phyloP scores from a whole-genome alignment of 164 flowering plant species.

The Cinnamomum micranthum region DNA sequence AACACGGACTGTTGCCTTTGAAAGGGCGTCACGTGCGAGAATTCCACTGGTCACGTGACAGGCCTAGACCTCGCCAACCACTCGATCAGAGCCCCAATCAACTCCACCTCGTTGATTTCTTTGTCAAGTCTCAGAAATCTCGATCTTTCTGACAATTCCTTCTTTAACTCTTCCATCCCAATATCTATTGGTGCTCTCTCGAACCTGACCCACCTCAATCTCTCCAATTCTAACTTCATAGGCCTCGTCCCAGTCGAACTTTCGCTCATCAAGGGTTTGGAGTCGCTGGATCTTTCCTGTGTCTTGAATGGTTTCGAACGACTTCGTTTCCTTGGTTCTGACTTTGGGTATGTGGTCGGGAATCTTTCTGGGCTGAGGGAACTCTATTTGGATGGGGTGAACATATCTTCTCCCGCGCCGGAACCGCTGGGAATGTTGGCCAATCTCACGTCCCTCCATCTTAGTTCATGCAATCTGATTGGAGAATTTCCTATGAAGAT shows the following conservation, averaged over 20 bases:
- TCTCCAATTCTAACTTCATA: too few relatives aligned
- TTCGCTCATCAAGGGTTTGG: too few relatives aligned
- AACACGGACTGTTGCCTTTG: conserved; percentile 33
- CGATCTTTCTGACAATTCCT: conserved; percentile 34
- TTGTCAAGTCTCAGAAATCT: conserved; percentile 24
- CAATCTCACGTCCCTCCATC: conserved; percentile 22
- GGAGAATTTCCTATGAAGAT: conserved; percentile 30
- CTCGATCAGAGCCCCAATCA: conserved; percentile 13
- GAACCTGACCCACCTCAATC: neutral
- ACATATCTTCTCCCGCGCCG: conserved; percentile 33
- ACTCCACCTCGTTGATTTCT: neutral
- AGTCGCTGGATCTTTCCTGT: neutral
- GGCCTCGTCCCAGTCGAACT: too few relatives aligned
- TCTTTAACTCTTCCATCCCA: conserved; percentile 30
- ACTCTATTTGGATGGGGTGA: conserved; percentile 35
- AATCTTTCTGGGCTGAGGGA: conserved; percentile 24
- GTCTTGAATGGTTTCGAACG: too few relatives aligned
- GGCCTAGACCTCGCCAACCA: conserved; percentile 29
- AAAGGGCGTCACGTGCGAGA: conserved; percentile 35
- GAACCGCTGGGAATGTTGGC: conserved; percentile 23
- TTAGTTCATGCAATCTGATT: conserved; percentile 17
- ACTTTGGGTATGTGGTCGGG: neutral
- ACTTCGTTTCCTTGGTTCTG: neutral
- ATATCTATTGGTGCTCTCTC: conserved; percentile 24
- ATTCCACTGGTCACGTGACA: conserved; percentile 23